phyloP scores from a whole-genome alignment of 495 filamentous ascomycete genomes.

The Evernia prunastri region DNA sequence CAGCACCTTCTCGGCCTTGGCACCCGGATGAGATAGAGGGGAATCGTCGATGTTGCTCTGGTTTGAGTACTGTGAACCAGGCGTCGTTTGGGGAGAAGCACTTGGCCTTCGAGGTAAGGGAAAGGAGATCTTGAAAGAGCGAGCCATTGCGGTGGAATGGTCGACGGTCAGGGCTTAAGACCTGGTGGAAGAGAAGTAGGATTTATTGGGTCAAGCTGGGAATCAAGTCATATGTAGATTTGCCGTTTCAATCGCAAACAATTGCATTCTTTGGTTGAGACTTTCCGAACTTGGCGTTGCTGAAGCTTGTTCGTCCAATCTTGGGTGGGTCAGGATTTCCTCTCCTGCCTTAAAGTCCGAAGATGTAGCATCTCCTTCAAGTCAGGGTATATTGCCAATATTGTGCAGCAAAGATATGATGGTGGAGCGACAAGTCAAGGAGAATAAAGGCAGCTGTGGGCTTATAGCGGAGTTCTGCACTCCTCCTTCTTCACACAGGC shows the following conservation, averaged over 20 bases:
- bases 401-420: neutral
- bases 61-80: constrained; percentile 20
- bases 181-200: neutral
- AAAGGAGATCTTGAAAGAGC: constrained; percentile 27
- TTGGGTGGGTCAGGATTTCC: neutral
- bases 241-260: neutral
- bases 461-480: neutral
- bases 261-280: neutral
- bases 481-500: neutral
- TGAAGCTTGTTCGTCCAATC: constrained; percentile 8
- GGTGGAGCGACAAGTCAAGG: neutral
- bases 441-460: neutral
- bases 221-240: neutral
- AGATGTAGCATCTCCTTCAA: neutral
- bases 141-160: constrained; percentile 18
- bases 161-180: neutral
- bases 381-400: neutral
- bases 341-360: too few species aligned
- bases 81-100: constrained; percentile 17
- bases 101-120: constrained; percentile 24
- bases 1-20: constrained; percentile 25
- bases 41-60: constrained; percentile 19
- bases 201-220: neutral
- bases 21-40: constrained; percentile 22
- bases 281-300: constrained; percentile 3